A percentile compares a stretch with the other conserved stretches of the same genome.
phyloP scores from a whole-genome alignment of 2,329 filamentous ascomycete genomes.

The Hypoxylon sp. region DNA sequence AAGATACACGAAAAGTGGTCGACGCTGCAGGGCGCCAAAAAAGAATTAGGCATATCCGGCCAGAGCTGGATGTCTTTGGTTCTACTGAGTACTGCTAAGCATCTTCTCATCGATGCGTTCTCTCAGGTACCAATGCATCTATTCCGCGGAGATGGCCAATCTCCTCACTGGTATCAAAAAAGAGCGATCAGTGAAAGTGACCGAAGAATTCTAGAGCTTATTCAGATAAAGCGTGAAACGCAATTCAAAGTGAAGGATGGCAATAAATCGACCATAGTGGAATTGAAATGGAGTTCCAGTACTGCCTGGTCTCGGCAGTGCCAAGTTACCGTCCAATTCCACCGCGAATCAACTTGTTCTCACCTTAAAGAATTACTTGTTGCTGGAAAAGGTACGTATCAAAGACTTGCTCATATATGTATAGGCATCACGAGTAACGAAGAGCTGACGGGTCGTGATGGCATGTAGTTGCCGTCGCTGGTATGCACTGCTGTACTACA shows the following conservation, averaged over 20 bases:
- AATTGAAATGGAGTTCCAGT: constrained; percentile 13
- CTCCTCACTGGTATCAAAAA: constrained; percentile 11
- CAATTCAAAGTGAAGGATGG: neutral
- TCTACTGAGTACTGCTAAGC: constrained; percentile 10
- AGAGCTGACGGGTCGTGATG: constrained; percentile 6
- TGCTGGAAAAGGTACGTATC: constrained; percentile 5
- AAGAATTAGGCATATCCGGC: constrained; percentile 15
- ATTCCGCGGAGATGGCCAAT: neutral
- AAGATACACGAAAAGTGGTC: constrained; percentile 37
- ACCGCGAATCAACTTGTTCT: constrained; percentile 22
- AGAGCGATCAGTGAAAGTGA: constrained; percentile 16
- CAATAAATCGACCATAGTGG: neutral
- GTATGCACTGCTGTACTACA: neutral
- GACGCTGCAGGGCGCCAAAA: constrained; percentile 1
- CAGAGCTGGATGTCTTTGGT: neutral
- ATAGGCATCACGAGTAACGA: neutral
- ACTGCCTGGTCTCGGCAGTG: constrained; percentile 19
- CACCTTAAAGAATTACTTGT: constrained; percentile 3
- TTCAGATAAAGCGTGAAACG: constrained; percentile 16
- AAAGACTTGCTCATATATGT: neutral
- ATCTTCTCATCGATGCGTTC: constrained; percentile 28
- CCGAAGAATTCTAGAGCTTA: constrained; percentile 26
- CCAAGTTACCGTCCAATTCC: constrained; percentile 19
- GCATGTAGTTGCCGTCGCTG: neutral
- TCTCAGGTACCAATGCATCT: constrained; percentile 12